Conservation (phyloP, 805 yeast species). For the Schwanniomyces vanrijiae region DNA sequence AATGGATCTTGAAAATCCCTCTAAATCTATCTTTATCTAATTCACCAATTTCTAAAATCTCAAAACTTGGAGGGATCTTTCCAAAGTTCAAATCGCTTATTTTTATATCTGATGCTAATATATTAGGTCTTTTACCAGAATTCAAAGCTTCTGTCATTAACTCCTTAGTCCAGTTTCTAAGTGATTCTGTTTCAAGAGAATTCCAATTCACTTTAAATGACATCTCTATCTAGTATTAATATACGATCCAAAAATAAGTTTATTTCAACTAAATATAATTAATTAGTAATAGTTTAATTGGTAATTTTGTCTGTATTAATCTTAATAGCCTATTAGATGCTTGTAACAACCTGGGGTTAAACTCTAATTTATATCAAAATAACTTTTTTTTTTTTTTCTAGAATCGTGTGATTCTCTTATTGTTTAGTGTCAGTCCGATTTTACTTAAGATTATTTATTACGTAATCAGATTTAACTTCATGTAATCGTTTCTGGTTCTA, state of each 20-base stretch:
- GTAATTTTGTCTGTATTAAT: no score
- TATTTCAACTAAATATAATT: background rate
- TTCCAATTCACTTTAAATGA: conserved; percentile 81
- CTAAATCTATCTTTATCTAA: conserved; percentile 72
- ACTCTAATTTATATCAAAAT: background rate
- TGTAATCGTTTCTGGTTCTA: background rate
- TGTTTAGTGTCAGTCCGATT: background rate
- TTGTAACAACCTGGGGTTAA: background rate
- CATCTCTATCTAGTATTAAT: conserved; percentile 38
- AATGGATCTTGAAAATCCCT: conserved; percentile 77
- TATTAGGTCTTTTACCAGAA: conserved; percentile 68
- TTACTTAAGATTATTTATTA: background rate
- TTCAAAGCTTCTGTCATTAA: conserved; percentile 71
- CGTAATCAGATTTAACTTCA: background rate
- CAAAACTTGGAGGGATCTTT: conserved; percentile 69
- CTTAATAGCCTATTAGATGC: background rate
- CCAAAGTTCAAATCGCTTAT: conserved; percentile 76
- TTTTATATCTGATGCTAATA: conserved; percentile 65
- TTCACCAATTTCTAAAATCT: conserved; percentile 81
- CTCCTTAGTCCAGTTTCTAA: conserved; percentile 61
- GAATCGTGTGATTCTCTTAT: background rate
- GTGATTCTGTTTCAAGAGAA: conserved; percentile 63
- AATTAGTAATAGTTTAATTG: no score
- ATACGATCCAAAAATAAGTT: background rate
- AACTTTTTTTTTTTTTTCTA: background rate